These are phyloP conservation scores for Ananas comosus DNA, from an alignment of 176 grass and related monocot genomes.

Conservation along the genomic window DNA sequence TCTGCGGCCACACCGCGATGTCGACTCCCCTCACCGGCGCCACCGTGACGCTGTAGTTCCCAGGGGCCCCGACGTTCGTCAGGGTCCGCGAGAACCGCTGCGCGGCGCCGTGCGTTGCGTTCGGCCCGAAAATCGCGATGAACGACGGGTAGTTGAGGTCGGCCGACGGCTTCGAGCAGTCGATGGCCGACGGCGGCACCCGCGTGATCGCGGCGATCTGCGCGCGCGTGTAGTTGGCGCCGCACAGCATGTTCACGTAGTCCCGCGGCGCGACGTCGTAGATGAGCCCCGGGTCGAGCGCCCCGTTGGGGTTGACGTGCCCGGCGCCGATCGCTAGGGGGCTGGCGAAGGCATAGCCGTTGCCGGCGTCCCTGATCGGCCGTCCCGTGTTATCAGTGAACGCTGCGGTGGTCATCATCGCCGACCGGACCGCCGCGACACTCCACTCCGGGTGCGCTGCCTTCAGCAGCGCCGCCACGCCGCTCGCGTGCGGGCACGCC, in stretches of 20 bases:
- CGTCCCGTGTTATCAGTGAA: background rate
- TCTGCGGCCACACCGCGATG: slow-evolving; percentile 24
- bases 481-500: slow-evolving; percentile 60
- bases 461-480: slow-evolving; percentile 42
- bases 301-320: slow-evolving; percentile 42
- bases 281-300: slow-evolving; percentile 40
- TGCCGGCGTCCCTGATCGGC: slow-evolving; percentile 8
- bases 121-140: slow-evolving; percentile 13
- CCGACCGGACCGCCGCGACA: slow-evolving; percentile 49
- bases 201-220: slow-evolving; percentile 8
- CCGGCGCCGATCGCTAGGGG: slow-evolving; percentile 47
- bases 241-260: slow-evolving; percentile 32
- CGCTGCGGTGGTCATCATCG: slow-evolving; percentile 56
- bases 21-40: slow-evolving; percentile 15
- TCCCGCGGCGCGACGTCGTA: slow-evolving; percentile 31
- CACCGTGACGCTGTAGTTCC: slow-evolving; percentile 12
- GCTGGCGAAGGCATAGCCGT: background rate
- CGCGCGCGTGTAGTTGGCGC: slow-evolving; percentile 28
- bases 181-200: slow-evolving; percentile 9
- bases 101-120: slow-evolving; percentile 18
- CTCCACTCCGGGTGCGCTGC: slow-evolving; percentile 54
- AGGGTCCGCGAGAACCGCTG: slow-evolving; percentile 26
- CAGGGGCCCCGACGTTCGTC: slow-evolving; percentile 22
- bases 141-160: slow-evolving; percentile 56
- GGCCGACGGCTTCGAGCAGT: slow-evolving; percentile 32